Percentiles rank a stretch among this genome's conserved stretches.
phyloP scores from a whole-genome alignment of 2,329 filamentous ascomycete species.

The Fusarium sp. region DNA sequence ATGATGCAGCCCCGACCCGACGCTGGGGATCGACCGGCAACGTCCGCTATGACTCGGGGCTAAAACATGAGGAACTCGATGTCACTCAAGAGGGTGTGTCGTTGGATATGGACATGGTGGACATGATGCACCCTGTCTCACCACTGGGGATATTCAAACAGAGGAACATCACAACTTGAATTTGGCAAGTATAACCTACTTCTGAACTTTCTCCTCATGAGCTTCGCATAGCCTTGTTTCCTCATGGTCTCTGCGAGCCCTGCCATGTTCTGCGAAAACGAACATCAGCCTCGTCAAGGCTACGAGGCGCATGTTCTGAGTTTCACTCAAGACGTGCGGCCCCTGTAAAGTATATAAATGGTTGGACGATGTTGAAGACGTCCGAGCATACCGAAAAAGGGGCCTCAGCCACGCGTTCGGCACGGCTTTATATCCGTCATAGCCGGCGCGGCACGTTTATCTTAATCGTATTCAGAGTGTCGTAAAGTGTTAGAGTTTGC shows the following conservation, averaged over 20 bases:
- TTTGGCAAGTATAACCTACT: background rate
- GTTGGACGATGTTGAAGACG: background rate
- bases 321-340: background rate
- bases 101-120: background rate
- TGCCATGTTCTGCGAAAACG: background rate
- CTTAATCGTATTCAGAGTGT: background rate
- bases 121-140: background rate
- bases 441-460: background rate
- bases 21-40: constrained; percentile 24
- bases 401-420: background rate
- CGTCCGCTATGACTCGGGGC: constrained; percentile 14
- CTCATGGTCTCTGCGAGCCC: background rate
- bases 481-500: background rate
- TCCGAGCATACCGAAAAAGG: constrained; percentile 1
- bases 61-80: background rate
- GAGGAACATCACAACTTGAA: background rate
- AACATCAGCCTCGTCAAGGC: background rate
- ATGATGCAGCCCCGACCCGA: background rate
- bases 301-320: background rate
- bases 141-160: background rate
- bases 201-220: background rate
- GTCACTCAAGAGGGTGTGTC: background rate
- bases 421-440: background rate
- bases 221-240: background rate
- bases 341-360: background rate